phyloP scores from a whole-genome alignment of 306 rosid species.

The Malus domestica region ASM211411v1 NC_041795.1:5804501-5805000 shows the following conservation, averaged over 20 bases:
- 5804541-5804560: constrained; percentile 43
- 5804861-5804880: constrained; percentile 5
- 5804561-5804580: constrained; percentile 70
- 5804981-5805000: not conserved
- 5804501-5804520: constrained; percentile 46
- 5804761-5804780: constrained; percentile 77
- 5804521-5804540: constrained; percentile 37
- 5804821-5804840: constrained; percentile 69
- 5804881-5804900: not conserved
- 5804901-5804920: constrained; percentile 27
- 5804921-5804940: constrained; percentile 44
- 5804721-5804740: constrained; percentile 94
- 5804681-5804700: constrained; percentile 64
- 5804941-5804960: constrained; percentile 5
- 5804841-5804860: constrained; percentile 59
- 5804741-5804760: constrained; percentile 40
- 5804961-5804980: not conserved
- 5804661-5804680: constrained; percentile 33
- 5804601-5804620: constrained; percentile 36
- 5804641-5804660: constrained; percentile 30
- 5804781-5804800: constrained; percentile 60
- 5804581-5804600: constrained; percentile 59
- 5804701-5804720: constrained; percentile 58
- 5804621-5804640: not conserved
- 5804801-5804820: constrained; percentile 50